Base-by-base conservation (phyloP, 352 stramenopile species). In the Pilasporangium apinafurcum region DNA sequence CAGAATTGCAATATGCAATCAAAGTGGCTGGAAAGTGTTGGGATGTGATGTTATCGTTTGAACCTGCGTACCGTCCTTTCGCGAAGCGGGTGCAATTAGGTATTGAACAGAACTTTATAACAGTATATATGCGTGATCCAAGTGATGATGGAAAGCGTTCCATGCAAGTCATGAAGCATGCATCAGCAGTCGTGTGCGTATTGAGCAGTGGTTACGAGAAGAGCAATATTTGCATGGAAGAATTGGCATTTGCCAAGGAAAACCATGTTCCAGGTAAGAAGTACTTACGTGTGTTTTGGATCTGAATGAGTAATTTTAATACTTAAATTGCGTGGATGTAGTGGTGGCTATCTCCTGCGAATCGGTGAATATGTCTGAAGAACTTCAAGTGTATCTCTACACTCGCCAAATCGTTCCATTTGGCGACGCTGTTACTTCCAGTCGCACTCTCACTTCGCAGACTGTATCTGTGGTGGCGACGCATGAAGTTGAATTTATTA, bases 401-500 rank as follows among this genome's bases (percentile, higher is more conserved):
- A 90, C 77, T 8, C 68, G 80, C 4, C 77, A 89, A 48, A 85
- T 92, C 28, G 78, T 92, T 20, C 78, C 80, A 14, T 90, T 92
- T 37, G 51, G 60, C 16, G 64, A 78, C 17, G 67, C 69, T 2
- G 67, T 87, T 45, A 69, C 59, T 13, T 73, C 56, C 17, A 73
- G 58, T 43, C 58, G 67, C 44, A 66, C 56, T 13, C 61, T 59
- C 17, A 38, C 53, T 26, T 44, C 47, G 14, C 51, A 46, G 29
- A 52, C 46, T 14, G 34, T 48, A 29, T 53, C 53, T 9, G 50
- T 67, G 4, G 20, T 27, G 22, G 48, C 53, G 16, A 38, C 60
- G 0, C 37, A 54, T 9, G 56, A 63, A 24, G 40, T 78, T 10
- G 57, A 78, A 45, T 76, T 83, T 34, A 51, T 60, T 33, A 68